Evolutionary conservation across 345 rosid species (phyloP), one percentile per base, ranked within the genome.

Genomic region (Arabis alpina): DNA sequence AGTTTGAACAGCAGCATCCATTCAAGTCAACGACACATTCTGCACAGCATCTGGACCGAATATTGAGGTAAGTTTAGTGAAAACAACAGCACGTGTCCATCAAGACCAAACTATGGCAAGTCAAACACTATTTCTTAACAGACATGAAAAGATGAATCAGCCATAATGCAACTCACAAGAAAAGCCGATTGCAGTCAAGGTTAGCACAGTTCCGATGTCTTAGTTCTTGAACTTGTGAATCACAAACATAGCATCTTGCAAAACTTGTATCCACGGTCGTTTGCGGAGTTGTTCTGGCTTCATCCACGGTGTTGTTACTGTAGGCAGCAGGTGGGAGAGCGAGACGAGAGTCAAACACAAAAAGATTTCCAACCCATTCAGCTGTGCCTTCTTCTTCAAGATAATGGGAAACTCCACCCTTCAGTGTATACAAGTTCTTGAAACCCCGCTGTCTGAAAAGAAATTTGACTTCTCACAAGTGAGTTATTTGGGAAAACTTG

Each of bases 141-240:
- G 54, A 59, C 12, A 15, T 11, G 41, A 11, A 5, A 12, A 11
- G 42, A 58, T n/a, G 34, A 63, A 71, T 16, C 32, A 52, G 19
- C 16, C 14, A 66, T 8, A 66, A 64, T 52, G 39, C 34, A 41
- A 86, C 98, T 87, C 67, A 93, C 98, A 90, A 81, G 68, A 85
- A 87, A 57, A 93, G 97, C 41, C 71, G 81, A 85, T 93, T 93
- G 81, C 97, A 93, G 79, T 93, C 93, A 44, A 88, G 80, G 83
- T 93, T 93, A 42, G 98, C 95, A 80, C 98, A 93, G 79, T 93
- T 93, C 55, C 97, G 84, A 71, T 93, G 98, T 77, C 93, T 84
- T 65, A 88, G 82, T 68, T 83, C 91, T 39, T 37, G 34, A 64
- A 87, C 88, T 57, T 83, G 81, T 36, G 84, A 85, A 56, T 84